phyloP scores from a whole-genome alignment of 495 filamentous ascomycete genomes.

The Penicillium tannophilum region DNA sequence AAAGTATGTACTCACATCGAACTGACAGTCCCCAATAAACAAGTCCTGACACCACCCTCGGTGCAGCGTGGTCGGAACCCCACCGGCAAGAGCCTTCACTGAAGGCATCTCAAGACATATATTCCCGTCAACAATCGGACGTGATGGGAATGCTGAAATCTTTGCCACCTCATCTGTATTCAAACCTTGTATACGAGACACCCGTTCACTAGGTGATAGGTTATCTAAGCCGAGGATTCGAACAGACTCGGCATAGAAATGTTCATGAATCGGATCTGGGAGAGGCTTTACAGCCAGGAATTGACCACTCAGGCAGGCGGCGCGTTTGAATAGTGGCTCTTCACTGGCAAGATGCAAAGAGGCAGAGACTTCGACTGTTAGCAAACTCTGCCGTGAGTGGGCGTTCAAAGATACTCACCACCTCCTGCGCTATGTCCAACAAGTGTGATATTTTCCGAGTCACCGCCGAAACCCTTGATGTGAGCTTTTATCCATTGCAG shows the following conservation, averaged over 20 bases:
- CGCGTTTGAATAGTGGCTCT: constrained; percentile 41
- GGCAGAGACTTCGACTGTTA: not conserved
- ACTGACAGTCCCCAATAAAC: not conserved
- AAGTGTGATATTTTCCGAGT: constrained; percentile 65
- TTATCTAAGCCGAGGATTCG: constrained; percentile 42
- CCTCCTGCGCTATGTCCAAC: constrained; percentile 71
- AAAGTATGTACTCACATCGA: not conserved
- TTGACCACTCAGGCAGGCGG: constrained; percentile 41
- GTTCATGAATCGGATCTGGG: constrained; percentile 35
- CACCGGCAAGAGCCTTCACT: not conserved
- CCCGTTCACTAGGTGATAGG: constrained; percentile 39
- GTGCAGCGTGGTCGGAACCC: not conserved
- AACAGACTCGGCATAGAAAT: constrained; percentile 34
- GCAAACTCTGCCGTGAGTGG: not conserved
- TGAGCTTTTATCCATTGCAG: constrained; percentile 40
- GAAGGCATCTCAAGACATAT: not conserved
- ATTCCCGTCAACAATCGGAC: not conserved
- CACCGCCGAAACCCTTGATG: constrained; percentile 61
- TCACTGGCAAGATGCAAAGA: constrained; percentile 31
- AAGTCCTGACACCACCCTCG: not conserved
- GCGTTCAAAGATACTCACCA: constrained; percentile 23
- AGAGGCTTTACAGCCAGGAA: constrained; percentile 33
- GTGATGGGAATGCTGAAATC: not conserved
- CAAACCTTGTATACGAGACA: constrained; percentile 32
- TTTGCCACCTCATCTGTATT: constrained; percentile 8